phyloP scores from a whole-genome alignment of 2,329 filamentous ascomycete species.

The Trichocomaceae sp. region DNA sequence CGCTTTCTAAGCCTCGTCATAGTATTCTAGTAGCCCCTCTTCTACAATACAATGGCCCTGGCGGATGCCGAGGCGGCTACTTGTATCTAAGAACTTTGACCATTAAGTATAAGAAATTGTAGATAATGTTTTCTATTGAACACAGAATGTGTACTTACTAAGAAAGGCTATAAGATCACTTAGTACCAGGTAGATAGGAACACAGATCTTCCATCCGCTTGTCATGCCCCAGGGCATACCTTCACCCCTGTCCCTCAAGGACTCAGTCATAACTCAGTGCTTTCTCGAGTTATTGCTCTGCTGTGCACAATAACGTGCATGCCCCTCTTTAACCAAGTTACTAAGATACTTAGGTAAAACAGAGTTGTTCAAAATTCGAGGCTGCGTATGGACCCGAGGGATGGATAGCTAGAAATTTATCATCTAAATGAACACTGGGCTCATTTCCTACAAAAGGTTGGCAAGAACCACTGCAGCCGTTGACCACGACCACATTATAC shows the following conservation, averaged over 20 bases:
- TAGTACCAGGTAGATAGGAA: not conserved
- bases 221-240: slow-evolving; percentile 3
- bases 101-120: too few species aligned
- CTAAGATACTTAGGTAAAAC: not conserved
- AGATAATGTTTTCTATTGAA: not conserved
- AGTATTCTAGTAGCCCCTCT: too few species aligned
- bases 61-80: too few species aligned
- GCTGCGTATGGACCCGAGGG: not conserved
- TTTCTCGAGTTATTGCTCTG: not conserved
- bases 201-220: not conserved
- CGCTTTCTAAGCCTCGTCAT: too few species aligned
- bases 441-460: not conserved
- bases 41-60: too few species aligned
- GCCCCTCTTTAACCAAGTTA: not conserved
- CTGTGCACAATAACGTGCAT: not conserved
- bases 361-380: slow-evolving; percentile 1
- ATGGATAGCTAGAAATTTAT: slow-evolving; percentile 1
- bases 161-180: not conserved
- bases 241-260: not conserved
- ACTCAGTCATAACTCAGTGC: not conserved
- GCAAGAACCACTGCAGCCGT: not conserved
- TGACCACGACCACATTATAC: not conserved
- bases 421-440: not conserved
- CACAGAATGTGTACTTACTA: not conserved
- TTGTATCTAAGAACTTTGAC: too few species aligned